A percentile compares a stretch with the other conserved stretches of the same genome.
Conservation (phyloP, 1,284 basidiomycete species). For the Ceratobasidium sp. region DNA sequence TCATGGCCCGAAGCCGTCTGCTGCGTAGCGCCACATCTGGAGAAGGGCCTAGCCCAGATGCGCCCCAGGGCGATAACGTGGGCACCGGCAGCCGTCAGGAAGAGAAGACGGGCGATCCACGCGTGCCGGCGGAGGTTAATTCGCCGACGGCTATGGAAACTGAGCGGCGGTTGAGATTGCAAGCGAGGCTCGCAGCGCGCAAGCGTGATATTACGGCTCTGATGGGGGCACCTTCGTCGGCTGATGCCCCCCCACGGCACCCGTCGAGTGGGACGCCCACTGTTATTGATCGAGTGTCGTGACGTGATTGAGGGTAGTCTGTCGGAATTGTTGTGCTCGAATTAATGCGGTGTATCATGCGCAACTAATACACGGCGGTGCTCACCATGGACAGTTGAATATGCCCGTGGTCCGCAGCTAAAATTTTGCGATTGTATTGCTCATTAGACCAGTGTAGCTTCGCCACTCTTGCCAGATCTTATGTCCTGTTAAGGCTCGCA, state of each 20-base stretch:
- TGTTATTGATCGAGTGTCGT: slow-evolving; percentile 36
- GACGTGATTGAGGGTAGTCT: slow-evolving; percentile 5
- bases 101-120: neutral
- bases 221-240: slow-evolving; percentile 38
- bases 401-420: neutral
- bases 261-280: slow-evolving; percentile 13
- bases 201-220: slow-evolving; percentile 38
- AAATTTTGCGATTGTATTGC: neutral
- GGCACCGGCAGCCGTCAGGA: neutral
- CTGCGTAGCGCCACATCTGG: slow-evolving; percentile 33
- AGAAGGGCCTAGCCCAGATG: neutral
- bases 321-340: neutral
- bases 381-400: neutral
- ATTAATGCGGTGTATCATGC: slow-evolving; percentile 3
- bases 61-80: slow-evolving; percentile 12
- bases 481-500: slow-evolving; percentile 17
- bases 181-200: slow-evolving; percentile 29
- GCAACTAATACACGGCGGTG: neutral
- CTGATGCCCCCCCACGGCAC: slow-evolving; percentile 25
- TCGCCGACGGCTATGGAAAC: slow-evolving; percentile 26
- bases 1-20: slow-evolving; percentile 15
- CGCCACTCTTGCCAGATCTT: neutral
- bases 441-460: neutral
- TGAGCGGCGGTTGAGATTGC: slow-evolving; percentile 28
- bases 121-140: slow-evolving; percentile 24